phyloP scores from a whole-genome alignment of 495 filamentous ascomycete species.

The Penicillium coffeae region DNA sequence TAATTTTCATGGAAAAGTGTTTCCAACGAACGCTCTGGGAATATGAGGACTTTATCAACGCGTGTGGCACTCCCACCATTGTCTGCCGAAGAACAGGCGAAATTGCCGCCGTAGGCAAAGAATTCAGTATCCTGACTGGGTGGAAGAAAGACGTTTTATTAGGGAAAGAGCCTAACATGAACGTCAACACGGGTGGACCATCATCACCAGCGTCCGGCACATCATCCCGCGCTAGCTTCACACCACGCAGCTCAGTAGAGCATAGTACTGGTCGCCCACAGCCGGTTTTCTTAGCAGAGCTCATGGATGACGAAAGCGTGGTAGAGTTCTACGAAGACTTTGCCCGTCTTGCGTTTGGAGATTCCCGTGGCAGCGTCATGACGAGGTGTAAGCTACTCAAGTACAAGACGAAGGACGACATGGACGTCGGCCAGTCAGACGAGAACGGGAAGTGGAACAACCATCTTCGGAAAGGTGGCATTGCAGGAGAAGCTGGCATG shows the following conservation, averaged over 20 bases:
- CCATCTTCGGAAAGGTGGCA: conserved; percentile 48
- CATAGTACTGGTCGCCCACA: conserved; percentile 45
- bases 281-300: conserved; percentile 83
- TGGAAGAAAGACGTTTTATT: conserved; percentile 91
- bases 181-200: conserved; percentile 67
- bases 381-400: conserved; percentile 84
- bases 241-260: conserved; percentile 42
- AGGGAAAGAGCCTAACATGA: conserved; percentile 83
- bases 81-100: conserved; percentile 91
- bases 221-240: conserved; percentile 44
- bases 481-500: conserved; percentile 75
- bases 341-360: conserved; percentile 82
- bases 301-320: conserved; percentile 90
- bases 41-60: conserved; percentile 86
- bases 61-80: conserved; percentile 82
- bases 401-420: conserved; percentile 74
- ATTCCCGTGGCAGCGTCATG: conserved; percentile 77
- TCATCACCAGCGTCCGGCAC: conserved; percentile 25
- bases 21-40: conserved; percentile 90
- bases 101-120: conserved; percentile 86
- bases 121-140: conserved; percentile 89
- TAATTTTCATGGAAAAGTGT: conserved; percentile 96
- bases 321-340: conserved; percentile 97
- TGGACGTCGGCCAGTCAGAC: conserved; percentile 40
- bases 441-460: conserved; percentile 44